phyloP scores from a whole-genome alignment of 306 rosid species.

The Lagenaria siceraria region DNA sequence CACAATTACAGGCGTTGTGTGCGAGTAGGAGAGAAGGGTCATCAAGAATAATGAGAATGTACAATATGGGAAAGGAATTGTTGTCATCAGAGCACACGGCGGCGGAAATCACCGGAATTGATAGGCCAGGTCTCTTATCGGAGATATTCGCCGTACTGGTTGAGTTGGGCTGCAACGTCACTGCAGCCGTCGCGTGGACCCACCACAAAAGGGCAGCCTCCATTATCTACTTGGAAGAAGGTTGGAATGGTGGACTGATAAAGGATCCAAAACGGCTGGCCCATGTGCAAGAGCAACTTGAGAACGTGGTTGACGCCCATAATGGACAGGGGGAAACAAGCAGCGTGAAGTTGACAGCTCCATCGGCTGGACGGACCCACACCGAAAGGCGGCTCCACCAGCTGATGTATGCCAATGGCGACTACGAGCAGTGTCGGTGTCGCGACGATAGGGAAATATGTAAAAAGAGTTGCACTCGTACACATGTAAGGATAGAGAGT shows the following conservation, averaged over 20 bases:
- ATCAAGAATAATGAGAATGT: background rate
- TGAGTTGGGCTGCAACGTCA: conserved; percentile 45
- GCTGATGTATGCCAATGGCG: conserved; percentile 53
- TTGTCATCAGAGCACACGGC: conserved; percentile 28
- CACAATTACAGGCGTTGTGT: conserved; percentile 46
- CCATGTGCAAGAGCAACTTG: conserved; percentile 46
- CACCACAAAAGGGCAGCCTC: conserved; percentile 48
- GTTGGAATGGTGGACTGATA: conserved; percentile 35
- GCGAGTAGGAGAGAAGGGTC: conserved; percentile 27
- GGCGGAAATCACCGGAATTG: conserved; percentile 53
- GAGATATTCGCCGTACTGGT: conserved; percentile 58
- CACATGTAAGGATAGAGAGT: conserved; percentile 43
- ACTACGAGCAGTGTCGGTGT: conserved; percentile 42
- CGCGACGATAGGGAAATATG: conserved; percentile 32
- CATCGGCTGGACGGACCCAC: conserved; percentile 37
- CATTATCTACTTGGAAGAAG: conserved; percentile 54
- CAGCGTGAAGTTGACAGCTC: conserved; percentile 35
- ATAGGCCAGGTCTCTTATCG: conserved; percentile 67
- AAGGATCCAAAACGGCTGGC: conserved; percentile 35
- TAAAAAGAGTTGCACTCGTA: conserved; percentile 53
- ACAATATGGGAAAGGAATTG: conserved; percentile 16
- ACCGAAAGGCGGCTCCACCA: conserved; percentile 82
- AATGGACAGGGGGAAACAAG: conserved; percentile 30
- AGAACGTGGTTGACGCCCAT: conserved; percentile 53
- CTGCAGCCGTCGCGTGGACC: conserved; percentile 66